Conservation (phyloP, 2,329 filamentous ascomycete genomes). For the Neofusicoccum sp. region DNA sequence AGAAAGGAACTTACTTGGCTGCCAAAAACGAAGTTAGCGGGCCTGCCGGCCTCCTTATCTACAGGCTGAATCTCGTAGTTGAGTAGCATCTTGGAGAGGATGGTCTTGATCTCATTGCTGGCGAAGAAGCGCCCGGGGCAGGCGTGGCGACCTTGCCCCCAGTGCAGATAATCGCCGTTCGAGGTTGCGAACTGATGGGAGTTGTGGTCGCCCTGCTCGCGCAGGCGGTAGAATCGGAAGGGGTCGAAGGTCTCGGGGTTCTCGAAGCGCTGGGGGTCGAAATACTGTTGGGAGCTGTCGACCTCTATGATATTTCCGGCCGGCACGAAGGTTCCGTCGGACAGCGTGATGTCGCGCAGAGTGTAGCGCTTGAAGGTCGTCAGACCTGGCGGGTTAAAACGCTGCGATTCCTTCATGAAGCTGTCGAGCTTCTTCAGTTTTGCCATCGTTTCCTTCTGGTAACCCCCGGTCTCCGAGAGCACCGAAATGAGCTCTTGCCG, state of each 20-base stretch:
- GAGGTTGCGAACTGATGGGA: slow-evolving; percentile 30
- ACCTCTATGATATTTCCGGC: slow-evolving; percentile 22
- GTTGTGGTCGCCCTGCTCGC: slow-evolving; percentile 15
- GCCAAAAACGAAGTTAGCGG: slow-evolving; percentile 14
- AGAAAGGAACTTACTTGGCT: neutral
- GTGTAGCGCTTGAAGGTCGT: slow-evolving; percentile 21
- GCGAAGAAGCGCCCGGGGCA: slow-evolving; percentile 37
- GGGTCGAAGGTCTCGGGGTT: slow-evolving; percentile 21
- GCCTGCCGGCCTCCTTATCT: slow-evolving; percentile 1
- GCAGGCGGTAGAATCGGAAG: slow-evolving; percentile 19
- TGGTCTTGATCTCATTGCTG: slow-evolving; percentile 34
- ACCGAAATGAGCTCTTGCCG: slow-evolving; percentile 19
- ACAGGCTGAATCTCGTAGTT: slow-evolving; percentile 29
- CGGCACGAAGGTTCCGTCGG: slow-evolving; percentile 22
- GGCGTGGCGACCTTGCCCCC: slow-evolving; percentile 33
- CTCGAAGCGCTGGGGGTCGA: slow-evolving; percentile 18
- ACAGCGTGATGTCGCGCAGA: slow-evolving; percentile 21
- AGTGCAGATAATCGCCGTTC: slow-evolving; percentile 26
- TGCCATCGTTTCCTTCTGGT: slow-evolving; percentile 18
- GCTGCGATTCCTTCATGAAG: slow-evolving; percentile 25
- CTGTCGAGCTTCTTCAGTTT: slow-evolving; percentile 24
- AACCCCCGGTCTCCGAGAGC: slow-evolving; percentile 19
- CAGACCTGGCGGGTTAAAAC: slow-evolving; percentile 20
- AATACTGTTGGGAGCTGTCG: slow-evolving; percentile 17
- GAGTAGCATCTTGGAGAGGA: slow-evolving; percentile 28